phyloP scores from a whole-genome alignment of 345 rosid species.

The Nephelium lappaceum region DNA sequence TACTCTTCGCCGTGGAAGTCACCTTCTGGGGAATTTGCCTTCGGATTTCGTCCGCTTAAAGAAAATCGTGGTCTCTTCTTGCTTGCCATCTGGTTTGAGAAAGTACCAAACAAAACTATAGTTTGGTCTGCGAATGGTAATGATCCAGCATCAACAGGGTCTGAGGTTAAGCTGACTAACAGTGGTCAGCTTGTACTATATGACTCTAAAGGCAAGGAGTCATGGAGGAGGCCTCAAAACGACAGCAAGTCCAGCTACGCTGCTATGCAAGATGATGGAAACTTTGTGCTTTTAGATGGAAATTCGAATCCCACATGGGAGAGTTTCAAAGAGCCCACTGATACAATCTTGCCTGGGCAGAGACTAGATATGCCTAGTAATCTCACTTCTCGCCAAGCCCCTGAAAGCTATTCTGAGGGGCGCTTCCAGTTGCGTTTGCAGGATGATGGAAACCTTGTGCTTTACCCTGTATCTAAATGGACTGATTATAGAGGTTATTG shows the following conservation, averaged over 20 bases:
- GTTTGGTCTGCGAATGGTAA: constrained; percentile 26
- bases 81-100: constrained; percentile 38
- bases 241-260: neutral
- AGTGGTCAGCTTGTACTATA: constrained; percentile 9
- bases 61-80: constrained; percentile 18
- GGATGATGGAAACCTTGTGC: constrained; percentile 3
- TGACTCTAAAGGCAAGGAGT: neutral
- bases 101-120: constrained; percentile 24
- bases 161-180: constrained; percentile 9
- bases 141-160: neutral
- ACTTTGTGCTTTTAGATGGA: constrained; percentile 11
- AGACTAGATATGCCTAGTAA: neutral
- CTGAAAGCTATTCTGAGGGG: neutral
- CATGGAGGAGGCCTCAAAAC: neutral
- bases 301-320: constrained; percentile 4
- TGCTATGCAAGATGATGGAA: constrained; percentile 11
- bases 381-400: neutral
- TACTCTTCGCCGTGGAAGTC: constrained; percentile 28
- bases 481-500: neutral
- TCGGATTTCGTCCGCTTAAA: constrained; percentile 22
- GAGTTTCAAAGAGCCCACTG: constrained; percentile 18
- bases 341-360: constrained; percentile 18
- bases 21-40: constrained; percentile 31
- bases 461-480: neutral
- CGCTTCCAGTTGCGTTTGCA: neutral